Evolutionary conservation across 164 flowering plant genomes (phyloP), one percentile per base, ranked within the genome.

Genomic region (Akebia trifoliata): DNA sequence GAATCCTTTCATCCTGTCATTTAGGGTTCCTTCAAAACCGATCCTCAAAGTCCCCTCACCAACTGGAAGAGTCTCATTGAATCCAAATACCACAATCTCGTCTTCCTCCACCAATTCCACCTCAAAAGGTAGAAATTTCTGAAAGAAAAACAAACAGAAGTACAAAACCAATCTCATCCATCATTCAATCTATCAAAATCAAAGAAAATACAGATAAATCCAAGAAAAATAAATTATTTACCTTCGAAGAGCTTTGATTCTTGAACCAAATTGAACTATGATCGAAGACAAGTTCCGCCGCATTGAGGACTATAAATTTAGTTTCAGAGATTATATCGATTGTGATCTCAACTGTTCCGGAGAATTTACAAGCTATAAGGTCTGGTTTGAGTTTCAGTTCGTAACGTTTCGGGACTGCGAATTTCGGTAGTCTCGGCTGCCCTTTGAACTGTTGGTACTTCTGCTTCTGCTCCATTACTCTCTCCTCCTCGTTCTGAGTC

Each of bases 1-100:
- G 52, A 90, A 87, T 0, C 97, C 97, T 68, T 83, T 87, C 97
- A 90, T n/a, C n/a, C n/a, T n/a, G n/a, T n/a, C n/a, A n/a, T n/a
- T n/a, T n/a, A n/a, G n/a, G n/a, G n/a, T n/a, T n/a, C n/a, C n/a
- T n/a, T n/a, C n/a, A n/a, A n/a, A n/a, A n/a, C n/a, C n/a, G n/a
- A n/a, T n/a, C n/a, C 84, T 43, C 53, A 77, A 39, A 38, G 61
- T 61, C 35, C 79, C 81, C 9, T 68, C 72, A 5, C 74, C 79
- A 17, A 69, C 52, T 2, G 60, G 50, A 31, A 76, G 73, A 22
- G 21, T 36, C 3, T 72, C 69, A 42, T 57, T 71, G 43, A 79
- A 85, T 42, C 57, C 76, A 63, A 76, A 44, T 22, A 78, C 80
- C 60, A 77, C 32, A 6, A 79, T 77, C 74, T 82, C 84, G 63